Percentiles rank a stretch among this genome's conserved stretches.
phyloP scores from a whole-genome alignment of 805 yeast genomes.

The Jamesozyma lodderae region DNA sequence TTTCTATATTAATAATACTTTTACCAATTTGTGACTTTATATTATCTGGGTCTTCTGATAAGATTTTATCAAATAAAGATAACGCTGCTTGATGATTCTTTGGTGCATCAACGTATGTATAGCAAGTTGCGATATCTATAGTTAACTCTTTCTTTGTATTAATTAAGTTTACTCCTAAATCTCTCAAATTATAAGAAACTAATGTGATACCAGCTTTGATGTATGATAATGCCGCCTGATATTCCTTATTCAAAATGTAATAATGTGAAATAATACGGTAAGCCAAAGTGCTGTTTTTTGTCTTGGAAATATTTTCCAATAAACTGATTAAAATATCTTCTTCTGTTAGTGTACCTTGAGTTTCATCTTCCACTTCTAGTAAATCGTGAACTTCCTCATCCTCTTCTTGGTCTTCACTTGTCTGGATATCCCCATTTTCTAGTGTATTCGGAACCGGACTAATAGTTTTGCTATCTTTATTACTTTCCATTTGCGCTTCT shows the following conservation, averaged over 20 bases:
- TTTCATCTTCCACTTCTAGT: conserved; percentile 21
- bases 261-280: conserved; percentile 56
- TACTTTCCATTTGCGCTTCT: conserved; percentile 6
- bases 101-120: conserved; percentile 84
- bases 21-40: conserved; percentile 69
- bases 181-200: conserved; percentile 40
- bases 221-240: conserved; percentile 48
- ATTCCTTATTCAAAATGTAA: conserved; percentile 53
- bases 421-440: too few species aligned
- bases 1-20: conserved; percentile 66
- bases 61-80: conserved; percentile 56
- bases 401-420: conserved; percentile 14
- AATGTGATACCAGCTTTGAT: conserved; percentile 53
- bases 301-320: conserved; percentile 41
- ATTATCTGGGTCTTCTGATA: conserved; percentile 38
- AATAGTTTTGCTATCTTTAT: conserved; percentile 5
- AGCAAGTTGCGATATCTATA: conserved; percentile 61
- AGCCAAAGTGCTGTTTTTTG: conserved; percentile 45
- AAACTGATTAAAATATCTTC: conserved; percentile 45
- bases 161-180: conserved; percentile 39
- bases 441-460: neutral
- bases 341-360: conserved; percentile 19
- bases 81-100: conserved; percentile 73
- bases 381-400: conserved; percentile 21
- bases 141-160: conserved; percentile 52